These are phyloP conservation scores for Parasitella parasitica DNA, from an alignment of 371 early-diverging fungal genomes.

Conservation along the genomic window DNA sequence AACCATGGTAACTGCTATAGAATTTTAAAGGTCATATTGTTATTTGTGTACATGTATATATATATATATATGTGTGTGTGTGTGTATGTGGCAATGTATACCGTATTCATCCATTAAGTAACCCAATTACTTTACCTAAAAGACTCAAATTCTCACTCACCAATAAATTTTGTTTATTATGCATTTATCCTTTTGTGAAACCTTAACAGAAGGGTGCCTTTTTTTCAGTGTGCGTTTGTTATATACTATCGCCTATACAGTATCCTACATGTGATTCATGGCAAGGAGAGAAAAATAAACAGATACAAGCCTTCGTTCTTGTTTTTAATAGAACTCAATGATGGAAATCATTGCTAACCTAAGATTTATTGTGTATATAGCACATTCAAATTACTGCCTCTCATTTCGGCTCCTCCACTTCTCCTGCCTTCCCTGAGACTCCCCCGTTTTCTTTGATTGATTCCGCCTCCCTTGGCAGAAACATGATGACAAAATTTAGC, in stretches of 20 bases:
- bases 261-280: not conserved
- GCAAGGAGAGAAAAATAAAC: not conserved
- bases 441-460: not conserved
- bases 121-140: not conserved
- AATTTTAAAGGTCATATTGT: not conserved
- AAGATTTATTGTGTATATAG: not conserved
- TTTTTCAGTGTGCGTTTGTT: not conserved
- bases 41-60: not conserved
- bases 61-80: not conserved
- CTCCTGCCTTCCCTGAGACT: not conserved
- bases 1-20: not conserved
- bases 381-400: not conserved
- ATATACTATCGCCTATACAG: not conserved
- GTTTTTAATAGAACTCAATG: not conserved
- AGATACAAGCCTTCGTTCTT: not conserved
- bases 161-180: not conserved
- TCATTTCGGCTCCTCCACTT: not conserved
- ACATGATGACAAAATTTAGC: not conserved
- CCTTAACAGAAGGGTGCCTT: not conserved
- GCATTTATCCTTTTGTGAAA: not conserved
- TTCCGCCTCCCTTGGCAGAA: not conserved
- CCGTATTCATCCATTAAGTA: no score
- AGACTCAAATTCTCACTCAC: not conserved
- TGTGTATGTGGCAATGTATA: no score
- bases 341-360: not conserved